Evolutionary conservation across 768 basidiomycete species (phyloP).

Genomic region (Russula lepida): DNA sequence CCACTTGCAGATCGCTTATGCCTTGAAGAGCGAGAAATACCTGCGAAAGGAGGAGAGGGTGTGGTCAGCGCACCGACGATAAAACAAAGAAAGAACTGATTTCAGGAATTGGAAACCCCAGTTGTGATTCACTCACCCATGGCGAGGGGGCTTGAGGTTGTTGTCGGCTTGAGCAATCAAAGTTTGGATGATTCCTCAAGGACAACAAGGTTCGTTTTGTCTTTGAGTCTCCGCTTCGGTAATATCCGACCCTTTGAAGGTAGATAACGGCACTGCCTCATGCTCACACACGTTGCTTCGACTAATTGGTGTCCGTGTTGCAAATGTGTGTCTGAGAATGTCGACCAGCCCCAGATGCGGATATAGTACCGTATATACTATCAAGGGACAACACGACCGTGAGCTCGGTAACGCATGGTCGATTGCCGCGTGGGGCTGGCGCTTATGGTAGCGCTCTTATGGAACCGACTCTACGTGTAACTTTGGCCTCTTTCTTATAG

Average conservation of each 20-base stretch:
- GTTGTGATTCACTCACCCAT: slow-evolving; percentile 52
- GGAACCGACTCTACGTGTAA: background rate
- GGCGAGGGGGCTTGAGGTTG: slow-evolving; percentile 59
- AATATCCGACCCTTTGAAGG: background rate
- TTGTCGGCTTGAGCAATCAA: slow-evolving; percentile 19
- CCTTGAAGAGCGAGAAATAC: slow-evolving; percentile 95
- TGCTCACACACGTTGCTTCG: background rate
- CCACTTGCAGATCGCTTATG: slow-evolving; percentile 95
- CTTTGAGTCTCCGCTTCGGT: slow-evolving; percentile 12
- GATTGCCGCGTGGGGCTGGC: slow-evolving; percentile 2
- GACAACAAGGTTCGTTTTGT: slow-evolving; percentile 12
- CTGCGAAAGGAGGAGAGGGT: slow-evolving; percentile 32
- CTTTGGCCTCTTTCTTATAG: background rate
- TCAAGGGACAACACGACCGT: background rate
- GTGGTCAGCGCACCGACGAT: background rate
- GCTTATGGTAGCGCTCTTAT: slow-evolving; percentile 2
- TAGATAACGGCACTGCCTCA: no score
- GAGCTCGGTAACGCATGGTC: slow-evolving; percentile 5
- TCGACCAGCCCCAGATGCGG: background rate
- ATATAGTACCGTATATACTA: background rate
- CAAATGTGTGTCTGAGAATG: background rate
- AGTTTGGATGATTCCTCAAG: slow-evolving; percentile 20
- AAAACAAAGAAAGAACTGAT: background rate
- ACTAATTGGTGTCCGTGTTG: background rate
- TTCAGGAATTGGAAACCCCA: background rate